Conservation (phyloP, 75 land plant genomes). For the Pinus albicaulis region DNA sequence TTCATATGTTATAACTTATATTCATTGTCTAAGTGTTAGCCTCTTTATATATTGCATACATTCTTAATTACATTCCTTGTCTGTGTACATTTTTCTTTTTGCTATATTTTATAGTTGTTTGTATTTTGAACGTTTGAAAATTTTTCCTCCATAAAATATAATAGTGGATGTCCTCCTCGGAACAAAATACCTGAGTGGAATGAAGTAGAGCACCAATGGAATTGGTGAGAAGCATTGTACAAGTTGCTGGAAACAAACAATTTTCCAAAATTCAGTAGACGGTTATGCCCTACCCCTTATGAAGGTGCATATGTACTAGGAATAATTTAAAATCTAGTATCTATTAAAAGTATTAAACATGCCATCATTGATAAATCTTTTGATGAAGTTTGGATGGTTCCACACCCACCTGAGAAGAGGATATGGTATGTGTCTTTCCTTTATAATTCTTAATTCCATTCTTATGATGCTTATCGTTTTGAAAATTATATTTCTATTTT, state of each 20-base stretch:
- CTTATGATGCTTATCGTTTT: background rate
- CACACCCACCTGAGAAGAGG: slow-evolving; percentile 81
- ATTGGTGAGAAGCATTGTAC: slow-evolving; percentile 97
- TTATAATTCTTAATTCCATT: background rate
- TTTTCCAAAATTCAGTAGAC: slow-evolving; percentile 98
- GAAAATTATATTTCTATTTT: background rate
- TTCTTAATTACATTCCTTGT: no score
- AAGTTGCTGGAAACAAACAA: slow-evolving; percentile 95
- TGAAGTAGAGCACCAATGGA: slow-evolving; percentile 87
- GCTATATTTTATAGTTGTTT: background rate
- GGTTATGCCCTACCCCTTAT: slow-evolving; percentile 99
- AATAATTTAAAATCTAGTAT: slow-evolving; percentile 95
- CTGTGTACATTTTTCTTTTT: no score
- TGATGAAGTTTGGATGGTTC: slow-evolving; percentile 98
- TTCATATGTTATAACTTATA: no score
- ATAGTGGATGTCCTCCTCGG: slow-evolving; percentile 95
- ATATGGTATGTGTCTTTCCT: slow-evolving; percentile 65
- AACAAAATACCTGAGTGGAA: slow-evolving; percentile 99
- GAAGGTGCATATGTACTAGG: slow-evolving; percentile 98
- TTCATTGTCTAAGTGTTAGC: no score
- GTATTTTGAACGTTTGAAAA: no score
- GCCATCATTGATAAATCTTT: slow-evolving; percentile 95
- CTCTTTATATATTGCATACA: no score
- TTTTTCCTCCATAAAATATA: slow-evolving; percentile 53
- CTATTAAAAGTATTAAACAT: slow-evolving; percentile 96